A percentile compares a stretch with the other conserved stretches of the same genome.
Conservation (phyloP, 2,329 filamentous ascomycete genomes). For the Shiraia sp. region DNA sequence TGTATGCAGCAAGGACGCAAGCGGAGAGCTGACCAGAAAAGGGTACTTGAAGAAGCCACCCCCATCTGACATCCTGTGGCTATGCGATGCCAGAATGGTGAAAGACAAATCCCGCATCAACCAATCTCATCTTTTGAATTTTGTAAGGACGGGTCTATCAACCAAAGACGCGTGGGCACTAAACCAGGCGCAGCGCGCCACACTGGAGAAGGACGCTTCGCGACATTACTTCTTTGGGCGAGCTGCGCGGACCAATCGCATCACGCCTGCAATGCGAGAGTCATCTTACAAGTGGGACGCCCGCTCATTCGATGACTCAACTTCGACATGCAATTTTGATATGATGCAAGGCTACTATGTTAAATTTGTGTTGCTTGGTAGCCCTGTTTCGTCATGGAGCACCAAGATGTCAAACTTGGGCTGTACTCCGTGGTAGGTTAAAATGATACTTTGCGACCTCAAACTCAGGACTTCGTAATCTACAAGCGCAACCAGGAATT, state of each 20-base stretch:
- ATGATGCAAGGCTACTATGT: too few relatives aligned
- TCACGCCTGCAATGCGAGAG: not conserved
- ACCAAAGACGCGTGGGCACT: too few relatives aligned
- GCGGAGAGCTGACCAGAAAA: conserved; percentile 9
- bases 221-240: conserved; percentile 15
- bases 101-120: not conserved
- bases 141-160: not conserved
- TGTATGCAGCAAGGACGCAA: not conserved
- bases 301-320: not conserved
- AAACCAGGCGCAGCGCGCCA: too few relatives aligned
- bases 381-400: too few relatives aligned
- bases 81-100: conserved; percentile 1
- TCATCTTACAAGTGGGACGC: not conserved
- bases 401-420: too few relatives aligned
- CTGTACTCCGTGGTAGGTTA: too few relatives aligned
- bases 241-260: conserved; percentile 24
- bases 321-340: not conserved
- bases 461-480: too few relatives aligned
- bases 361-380: too few relatives aligned
- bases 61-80: conserved; percentile 3
- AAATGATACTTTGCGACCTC: too few relatives aligned
- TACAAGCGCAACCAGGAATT: too few relatives aligned
- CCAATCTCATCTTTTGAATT: not conserved
- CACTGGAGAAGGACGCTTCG: not conserved
- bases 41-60: not conserved